Percentiles rank a stretch among this genome's conserved stretches.
These are phyloP conservation scores for Oryza punctata DNA, from an alignment of 176 grass and related monocot genomes.

Conservation along the genomic window DNA sequence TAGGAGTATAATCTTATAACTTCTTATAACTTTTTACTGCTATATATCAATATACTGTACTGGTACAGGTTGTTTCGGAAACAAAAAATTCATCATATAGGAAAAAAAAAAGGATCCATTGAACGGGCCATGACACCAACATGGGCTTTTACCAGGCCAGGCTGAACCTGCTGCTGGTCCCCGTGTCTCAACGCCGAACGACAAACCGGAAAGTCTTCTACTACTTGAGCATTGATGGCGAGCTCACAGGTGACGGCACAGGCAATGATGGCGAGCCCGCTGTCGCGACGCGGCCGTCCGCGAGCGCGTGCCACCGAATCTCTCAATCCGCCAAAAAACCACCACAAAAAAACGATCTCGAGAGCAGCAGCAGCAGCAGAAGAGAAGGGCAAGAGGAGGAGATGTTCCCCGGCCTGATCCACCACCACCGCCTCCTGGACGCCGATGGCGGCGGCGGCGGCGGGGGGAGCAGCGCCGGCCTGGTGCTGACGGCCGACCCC, in stretches of 20 bases:
- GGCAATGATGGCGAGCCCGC: no score
- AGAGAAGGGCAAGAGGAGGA: not conserved
- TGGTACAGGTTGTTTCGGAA: no score
- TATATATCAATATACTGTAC: no score
- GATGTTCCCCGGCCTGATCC: conserved; percentile 43
- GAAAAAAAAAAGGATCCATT: no score
- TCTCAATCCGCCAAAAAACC: not conserved
- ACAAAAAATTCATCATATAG: no score
- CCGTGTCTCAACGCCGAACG: no score
- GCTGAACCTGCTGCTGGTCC: not conserved
- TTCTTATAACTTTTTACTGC: no score
- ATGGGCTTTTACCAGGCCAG: no score
- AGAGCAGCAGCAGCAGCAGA: not conserved
- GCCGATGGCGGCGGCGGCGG: conserved; percentile 10
- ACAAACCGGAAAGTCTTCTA: not conserved
- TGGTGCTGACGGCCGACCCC: conserved; percentile 71
- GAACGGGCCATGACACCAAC: no score
- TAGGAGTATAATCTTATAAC: no score
- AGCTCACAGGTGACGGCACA: no score
- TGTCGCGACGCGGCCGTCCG: conserved; percentile 14
- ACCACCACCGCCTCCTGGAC: not conserved
- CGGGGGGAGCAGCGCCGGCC: conserved; percentile 33
- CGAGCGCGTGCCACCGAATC: conserved; percentile 20
- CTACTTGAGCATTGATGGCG: not conserved
- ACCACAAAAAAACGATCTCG: not conserved